These are phyloP conservation scores for Lipomyces yarrowii DNA, from an alignment of 1,139 yeast genomes.

Conservation along the genomic window DNA sequence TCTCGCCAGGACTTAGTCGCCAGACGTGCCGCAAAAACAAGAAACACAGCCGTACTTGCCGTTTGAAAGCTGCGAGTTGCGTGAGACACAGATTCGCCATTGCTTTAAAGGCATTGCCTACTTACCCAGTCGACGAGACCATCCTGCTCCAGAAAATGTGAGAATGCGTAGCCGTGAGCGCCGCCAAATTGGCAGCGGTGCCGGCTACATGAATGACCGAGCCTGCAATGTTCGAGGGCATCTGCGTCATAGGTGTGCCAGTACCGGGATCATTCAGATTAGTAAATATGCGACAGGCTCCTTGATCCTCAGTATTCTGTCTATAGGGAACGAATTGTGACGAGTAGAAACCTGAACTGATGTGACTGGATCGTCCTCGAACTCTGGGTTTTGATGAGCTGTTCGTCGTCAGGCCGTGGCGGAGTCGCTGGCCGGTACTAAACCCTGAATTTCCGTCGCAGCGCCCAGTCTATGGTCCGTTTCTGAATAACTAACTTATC, in stretches of 20 bases:
- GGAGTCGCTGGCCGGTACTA: background rate
- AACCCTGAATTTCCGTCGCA: too few relatives aligned
- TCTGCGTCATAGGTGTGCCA: background rate
- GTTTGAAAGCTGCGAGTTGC: background rate
- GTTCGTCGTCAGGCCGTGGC: background rate
- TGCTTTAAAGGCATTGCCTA: background rate
- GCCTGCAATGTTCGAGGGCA: background rate
- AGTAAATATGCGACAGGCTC: background rate
- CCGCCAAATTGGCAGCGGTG: background rate
- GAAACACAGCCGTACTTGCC: slow-evolving; percentile 11
- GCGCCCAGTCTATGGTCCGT: too few relatives aligned
- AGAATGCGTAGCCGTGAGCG: background rate
- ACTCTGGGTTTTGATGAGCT: too few relatives aligned
- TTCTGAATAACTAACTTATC: too few relatives aligned
- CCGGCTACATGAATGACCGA: background rate
- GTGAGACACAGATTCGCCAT: background rate
- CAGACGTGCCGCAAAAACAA: background rate
- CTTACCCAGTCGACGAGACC: background rate
- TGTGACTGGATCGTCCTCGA: background rate
- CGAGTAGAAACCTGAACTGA: background rate
- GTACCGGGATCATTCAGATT: background rate
- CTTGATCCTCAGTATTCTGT: background rate
- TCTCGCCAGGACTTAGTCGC: slow-evolving; percentile 17
- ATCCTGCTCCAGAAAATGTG: background rate
- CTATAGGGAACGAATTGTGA: background rate